Evolutionary conservation across 345 rosid genomes (phyloP), one percentile per base, ranked within the genome.

Genomic region (Odontarrhena argentea): DNA sequence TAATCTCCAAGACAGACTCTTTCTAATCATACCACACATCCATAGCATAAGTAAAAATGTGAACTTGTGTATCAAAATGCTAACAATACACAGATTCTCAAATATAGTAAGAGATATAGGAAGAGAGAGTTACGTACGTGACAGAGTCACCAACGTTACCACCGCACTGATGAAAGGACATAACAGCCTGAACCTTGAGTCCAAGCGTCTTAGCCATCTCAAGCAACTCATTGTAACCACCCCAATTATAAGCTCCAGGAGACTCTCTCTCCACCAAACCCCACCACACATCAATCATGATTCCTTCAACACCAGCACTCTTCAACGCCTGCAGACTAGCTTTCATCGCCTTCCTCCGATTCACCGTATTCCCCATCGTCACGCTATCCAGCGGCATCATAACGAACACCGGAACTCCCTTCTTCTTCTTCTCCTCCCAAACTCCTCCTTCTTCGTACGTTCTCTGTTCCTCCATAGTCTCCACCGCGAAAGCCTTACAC

Each of bases 261-360:
- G 82, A 55, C 1, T 89, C 97, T 44, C 83, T 86, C 87, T 94
- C 99, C 68, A 94, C 99, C 76, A 94, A 78, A 14, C 99, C 99
- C 99, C 99, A 94, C 99, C 99, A 94, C 37, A 94, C 99, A 65
- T 94, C 99, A 55, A 94, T 82, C 99, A 94, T 94, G 5, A 94
- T 72, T 44, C 99, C 99, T 55, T 91, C 95, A 55, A 88, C 99
- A 22, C 99, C 97, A 11, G 97, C 97, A 74, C 95, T 87, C 77
- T 87, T 91, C 87, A 94, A 65, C 77, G 99, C 99, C 74, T 84
- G 88, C 37, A 94, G 70, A 69, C 99, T 94, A 54, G 85, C 99
- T 76, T 82, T 87, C 99, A 91, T 87, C 64, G 97, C 99, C 74
- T 94, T 94, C 77, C 79, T 79, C 79, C 99, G 69, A 35, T 88